These are phyloP conservation scores for Flaveria brownii DNA, from an alignment of 129 eudicot species.

Conservation along the genomic window DNA sequence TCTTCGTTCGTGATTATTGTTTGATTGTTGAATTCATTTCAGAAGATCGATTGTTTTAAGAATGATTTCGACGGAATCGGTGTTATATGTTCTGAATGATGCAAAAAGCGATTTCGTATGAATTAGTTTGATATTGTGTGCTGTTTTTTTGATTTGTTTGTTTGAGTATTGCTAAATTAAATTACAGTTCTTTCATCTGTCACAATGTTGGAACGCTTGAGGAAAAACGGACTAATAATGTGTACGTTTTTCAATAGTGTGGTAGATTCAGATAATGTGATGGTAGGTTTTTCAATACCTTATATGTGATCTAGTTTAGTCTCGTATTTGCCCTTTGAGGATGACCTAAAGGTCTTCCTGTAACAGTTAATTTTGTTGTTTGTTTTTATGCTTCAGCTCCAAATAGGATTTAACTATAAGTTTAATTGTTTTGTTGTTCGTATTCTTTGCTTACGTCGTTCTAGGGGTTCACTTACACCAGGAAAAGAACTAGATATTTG, in stretches of 20 bases:
- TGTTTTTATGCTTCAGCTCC: neutral
- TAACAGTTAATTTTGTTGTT: neutral
- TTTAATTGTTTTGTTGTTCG: neutral
- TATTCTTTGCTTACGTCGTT: constrained; percentile 15
- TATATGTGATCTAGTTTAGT: neutral
- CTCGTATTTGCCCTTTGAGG: constrained; percentile 5
- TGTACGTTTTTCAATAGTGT: neutral
- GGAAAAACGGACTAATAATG: neutral
- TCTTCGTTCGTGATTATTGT: neutral
- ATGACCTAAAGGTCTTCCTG: neutral
- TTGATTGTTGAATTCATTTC: neutral
- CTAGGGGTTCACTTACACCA: neutral
- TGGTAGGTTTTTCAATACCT: neutral
- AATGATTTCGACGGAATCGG: neutral
- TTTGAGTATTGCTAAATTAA: neutral
- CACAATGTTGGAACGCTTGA: neutral
- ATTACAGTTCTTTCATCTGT: neutral
- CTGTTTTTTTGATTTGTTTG: neutral
- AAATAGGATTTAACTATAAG: constrained; percentile 1
- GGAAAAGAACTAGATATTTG: constrained; percentile 14
- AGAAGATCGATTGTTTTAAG: neutral
- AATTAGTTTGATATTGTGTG: neutral
- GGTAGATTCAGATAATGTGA: neutral
- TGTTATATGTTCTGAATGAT: neutral
- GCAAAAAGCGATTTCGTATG: neutral